Evolutionary conservation across 2,329 filamentous ascomycete genomes (phyloP), one percentile per base, ranked within the genome.

Genomic region (Pseudonectria buxi): DNA sequence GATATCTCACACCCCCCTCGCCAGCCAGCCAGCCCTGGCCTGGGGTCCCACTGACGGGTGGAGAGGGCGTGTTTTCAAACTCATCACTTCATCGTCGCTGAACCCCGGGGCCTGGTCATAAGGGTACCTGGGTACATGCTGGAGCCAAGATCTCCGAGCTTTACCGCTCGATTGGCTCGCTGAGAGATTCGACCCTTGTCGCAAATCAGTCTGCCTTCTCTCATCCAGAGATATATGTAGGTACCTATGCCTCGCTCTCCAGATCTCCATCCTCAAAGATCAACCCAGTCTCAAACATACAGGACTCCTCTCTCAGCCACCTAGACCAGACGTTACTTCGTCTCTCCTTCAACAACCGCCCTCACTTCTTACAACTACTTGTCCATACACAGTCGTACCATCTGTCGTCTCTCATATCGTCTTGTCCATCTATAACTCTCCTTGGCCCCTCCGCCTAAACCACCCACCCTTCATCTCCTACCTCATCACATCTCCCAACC

Each of bases 161-260:
- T 44, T 53, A 46, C 55, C 53, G 42, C 42, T 49, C 53, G 54
- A 56, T 57, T 57, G 55, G 54, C 52, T 55, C 39, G n/a, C 40
- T 36, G 18, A 44, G 43, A 45, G 43, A 50, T 45, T 50, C 41
- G 42, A 51, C 52, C 54, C 53, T 43, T 53, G 49, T 46, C 42
- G 49, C 50, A 48, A 37, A 48, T 50, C 54, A 45, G 47, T 44
- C 35, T 37, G 33, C 44, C 43, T 44, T 40, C 40, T 41, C 32
- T 40, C 42, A 40, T 37, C 47, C 43, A 43, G 42, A 44, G 32
- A 53, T 53, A 53, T 53, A 53, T 51, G 47, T 6, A 22, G 18
- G 18, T 52, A 51, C 46, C 48, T 46, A 42, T 34, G 37, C 35
- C 36, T 50, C 45, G 48, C 50, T 46, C 49, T 45, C 40, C 33